Base-by-base conservation (phyloP, 2,329 filamentous ascomycete species). In the Ceratocystis colombiana region DNA sequence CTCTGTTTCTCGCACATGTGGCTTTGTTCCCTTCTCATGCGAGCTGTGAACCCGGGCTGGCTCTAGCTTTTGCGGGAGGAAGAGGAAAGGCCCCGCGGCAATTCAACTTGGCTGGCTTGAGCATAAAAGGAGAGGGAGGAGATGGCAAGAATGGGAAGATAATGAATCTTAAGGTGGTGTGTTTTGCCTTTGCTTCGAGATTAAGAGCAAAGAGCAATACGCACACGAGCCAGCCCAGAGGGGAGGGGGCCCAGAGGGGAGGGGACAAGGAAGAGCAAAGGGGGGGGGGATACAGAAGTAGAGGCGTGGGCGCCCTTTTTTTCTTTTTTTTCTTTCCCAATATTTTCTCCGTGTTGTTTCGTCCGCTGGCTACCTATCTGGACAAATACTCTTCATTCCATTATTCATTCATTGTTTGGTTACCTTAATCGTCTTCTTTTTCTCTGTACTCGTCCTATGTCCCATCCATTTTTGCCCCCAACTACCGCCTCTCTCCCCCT, bases 271-370 rank as follows among this genome's bases (percentile, higher is more conserved):
- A 0, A 22, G 22, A 2, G 22, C 2, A 22, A 22, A 2, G 17
- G 22, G 12, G 28, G 28, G 20, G n/a, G 7, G 20, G 48, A 12
- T 17, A 7, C 20, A 48, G 46, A 6, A 48, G 46, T 17, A 48
- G 8, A 48, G 37, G 46, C 46, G 6, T 48, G 50, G 15, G 50
- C 10, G 10, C 25, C 2, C 12, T 37, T 66, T 46, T 20, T 50
- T 37, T 66, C n/a, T 22, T 22, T 22, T 25, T 64, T 45, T 57
- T 20, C 15, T 50, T 12, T 50, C 25, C 37, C 37, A 30, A 15
- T 62, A n/a, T 45, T 63, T 61, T 45, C n/a, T 57, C 4, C 41
- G 25, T 66, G 12, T 61, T 45, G 17, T 63, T 63, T 50, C 25
- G 41, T 55, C 17, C 30, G 6, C 30, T 7, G 6, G 6, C 30